Conservation (phyloP, 176 grass and related monocot species). For the Areca catechu region DNA sequence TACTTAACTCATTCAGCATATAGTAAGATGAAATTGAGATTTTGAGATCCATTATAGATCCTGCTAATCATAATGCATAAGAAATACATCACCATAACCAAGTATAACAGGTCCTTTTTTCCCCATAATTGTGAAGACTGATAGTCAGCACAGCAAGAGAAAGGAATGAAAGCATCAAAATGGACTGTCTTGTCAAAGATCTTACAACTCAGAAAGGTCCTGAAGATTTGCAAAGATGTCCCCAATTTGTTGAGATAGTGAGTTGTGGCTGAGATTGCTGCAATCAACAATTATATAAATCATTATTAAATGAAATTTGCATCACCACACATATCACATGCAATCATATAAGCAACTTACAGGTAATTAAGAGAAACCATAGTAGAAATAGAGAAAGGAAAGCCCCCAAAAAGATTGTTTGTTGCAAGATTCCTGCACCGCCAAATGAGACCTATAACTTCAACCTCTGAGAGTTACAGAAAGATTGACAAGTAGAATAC, state of each 20-base stretch:
- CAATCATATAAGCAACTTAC: conserved; percentile 34
- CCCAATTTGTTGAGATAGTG: conserved; percentile 49
- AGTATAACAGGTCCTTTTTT: not conserved
- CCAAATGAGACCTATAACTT: not conserved
- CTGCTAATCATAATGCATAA: not conserved
- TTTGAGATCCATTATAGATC: too few relatives aligned
- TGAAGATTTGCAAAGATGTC: conserved; percentile 63
- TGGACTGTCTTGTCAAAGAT: conserved; percentile 3
- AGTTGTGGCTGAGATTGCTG: conserved; percentile 91
- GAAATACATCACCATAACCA: not conserved
- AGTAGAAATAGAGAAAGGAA: conserved; percentile 79
- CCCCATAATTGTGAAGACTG: too few relatives aligned
- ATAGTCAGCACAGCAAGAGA: too few relatives aligned
- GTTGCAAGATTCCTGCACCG: conserved; percentile 64
- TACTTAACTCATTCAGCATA: too few relatives aligned
- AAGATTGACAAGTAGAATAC: too few relatives aligned
- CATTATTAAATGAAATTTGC: conserved; percentile 9
- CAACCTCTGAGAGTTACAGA: too few relatives aligned
- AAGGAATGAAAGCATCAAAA: conserved; percentile 10
- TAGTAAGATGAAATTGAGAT: too few relatives aligned
- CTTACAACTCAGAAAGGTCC: conserved; percentile 82
- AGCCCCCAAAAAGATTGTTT: conserved; percentile 62
- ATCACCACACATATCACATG: conserved; percentile 11
- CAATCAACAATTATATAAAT: conserved; percentile 20
- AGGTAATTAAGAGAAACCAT: conserved; percentile 73